Base-by-base conservation (phyloP, 2,329 filamentous ascomycete genomes). In the Calonectria ilicicola region DNA sequence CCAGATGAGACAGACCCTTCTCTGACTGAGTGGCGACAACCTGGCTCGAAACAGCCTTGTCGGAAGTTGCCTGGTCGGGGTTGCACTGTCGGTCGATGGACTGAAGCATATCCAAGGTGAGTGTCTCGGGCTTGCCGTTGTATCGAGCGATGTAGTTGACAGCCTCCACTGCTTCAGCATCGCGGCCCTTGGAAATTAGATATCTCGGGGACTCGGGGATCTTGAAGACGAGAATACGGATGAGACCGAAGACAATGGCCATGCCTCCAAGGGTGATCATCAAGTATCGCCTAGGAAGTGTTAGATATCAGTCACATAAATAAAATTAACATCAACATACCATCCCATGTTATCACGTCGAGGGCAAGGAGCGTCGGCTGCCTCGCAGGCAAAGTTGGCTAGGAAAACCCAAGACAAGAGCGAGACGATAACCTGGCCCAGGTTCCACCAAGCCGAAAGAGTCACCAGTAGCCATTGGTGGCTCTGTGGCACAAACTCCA, bases 401-500 rank as follows among this genome's bases (percentile, higher is more conserved):
- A 85, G 73, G 65, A 85, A 83, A 2, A 82, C 79, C 84, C 84
- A 86, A 2, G 74, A 67, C 7, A 77, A 23, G 3, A 46, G 77
- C 1, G 82, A 80, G 1, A 84, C 84, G 14, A 86, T 78, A 6
- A 88, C 80, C 74, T 89, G 87, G 0, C 87, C 88, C 44, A 89
- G 72, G 4, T 86, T 86, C 87, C 87, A 89, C 81, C 86, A 86
- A 0, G 80, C 83, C 1, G 85, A 86, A 1, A 87, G 74, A 0
- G 80, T 84, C 0, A 81, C 81, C 3, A 88, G 80, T 19, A 88
- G 78, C 80, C 83, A 87, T 75, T 87, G 86, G 21, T 86, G 83
- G 5, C 77, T 83, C 49, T 82, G 81, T 0, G 86, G 86, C 0
- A 87, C 80, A 72, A 87, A 87, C 70, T 88, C 87, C 7, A 88